phyloP scores from a whole-genome alignment of 768 basidiomycete genomes.

The Lenzites betulinus region DNA sequence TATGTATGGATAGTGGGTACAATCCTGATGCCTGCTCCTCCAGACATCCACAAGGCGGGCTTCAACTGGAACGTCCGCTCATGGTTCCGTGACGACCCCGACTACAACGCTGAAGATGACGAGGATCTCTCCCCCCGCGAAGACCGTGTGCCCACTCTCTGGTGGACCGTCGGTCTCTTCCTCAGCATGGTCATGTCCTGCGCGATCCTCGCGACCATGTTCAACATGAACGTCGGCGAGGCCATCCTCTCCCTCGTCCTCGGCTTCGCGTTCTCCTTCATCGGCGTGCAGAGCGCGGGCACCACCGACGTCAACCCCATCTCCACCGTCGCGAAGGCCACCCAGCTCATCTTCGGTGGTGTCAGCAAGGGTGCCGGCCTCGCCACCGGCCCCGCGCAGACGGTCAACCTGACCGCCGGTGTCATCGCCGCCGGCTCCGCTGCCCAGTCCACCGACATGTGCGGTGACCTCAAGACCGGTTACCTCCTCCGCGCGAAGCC shows the following conservation, averaged over 20 bases:
- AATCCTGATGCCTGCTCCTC: background rate
- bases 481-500: constrained; percentile 68
- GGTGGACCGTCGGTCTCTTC: constrained; percentile 57
- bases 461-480: constrained; percentile 68
- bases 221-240: constrained; percentile 59
- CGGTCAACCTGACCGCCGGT: constrained; percentile 54
- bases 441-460: constrained; percentile 64
- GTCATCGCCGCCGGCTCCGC: constrained; percentile 57
- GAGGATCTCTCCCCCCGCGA: constrained; percentile 53
- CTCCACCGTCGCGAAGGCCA: constrained; percentile 60
- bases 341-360: constrained; percentile 67
- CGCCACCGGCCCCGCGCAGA: constrained; percentile 38
- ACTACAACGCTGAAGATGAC: constrained; percentile 40
- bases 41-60: constrained; percentile 11
- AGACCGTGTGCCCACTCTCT: constrained; percentile 56
- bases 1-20: background rate
- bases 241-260: constrained; percentile 58
- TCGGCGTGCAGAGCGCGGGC: constrained; percentile 62
- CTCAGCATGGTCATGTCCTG: constrained; percentile 50
- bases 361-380: constrained; percentile 51
- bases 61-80: constrained; percentile 17
- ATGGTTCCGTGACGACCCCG: constrained; percentile 23
- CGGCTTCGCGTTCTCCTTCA: constrained; percentile 67
- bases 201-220: constrained; percentile 54
- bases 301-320: constrained; percentile 65